Percentiles rank a stretch among this genome's conserved stretches.
Conservation (phyloP, 1,139 yeast species). For the Waltiozyma sp. region DNA sequence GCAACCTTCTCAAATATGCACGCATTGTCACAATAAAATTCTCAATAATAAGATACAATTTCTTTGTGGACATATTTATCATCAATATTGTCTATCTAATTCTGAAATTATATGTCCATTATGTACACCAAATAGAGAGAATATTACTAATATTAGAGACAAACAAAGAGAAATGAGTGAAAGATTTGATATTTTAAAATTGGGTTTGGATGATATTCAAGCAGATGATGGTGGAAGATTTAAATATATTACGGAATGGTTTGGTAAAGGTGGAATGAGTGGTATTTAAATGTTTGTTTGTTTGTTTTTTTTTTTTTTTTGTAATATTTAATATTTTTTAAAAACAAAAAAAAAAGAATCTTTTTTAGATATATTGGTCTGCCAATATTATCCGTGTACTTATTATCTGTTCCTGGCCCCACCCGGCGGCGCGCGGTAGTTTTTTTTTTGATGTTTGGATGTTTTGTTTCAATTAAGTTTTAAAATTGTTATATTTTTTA, state of each 20-base stretch:
- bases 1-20: constrained; percentile 34
- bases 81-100: constrained; percentile 65
- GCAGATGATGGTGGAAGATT: constrained; percentile 37
- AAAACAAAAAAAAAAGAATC: no score
- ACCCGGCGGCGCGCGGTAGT: neutral
- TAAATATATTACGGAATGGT: constrained; percentile 65
- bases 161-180: constrained; percentile 55
- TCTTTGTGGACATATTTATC: constrained; percentile 80
- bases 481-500: neutral
- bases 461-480: neutral
- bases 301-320: no score
- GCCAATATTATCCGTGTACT: neutral
- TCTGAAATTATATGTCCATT: constrained; percentile 54
- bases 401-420: no score
- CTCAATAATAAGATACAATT: constrained; percentile 81
- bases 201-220: constrained; percentile 37
- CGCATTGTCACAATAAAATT: constrained; percentile 55
- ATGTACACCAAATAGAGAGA: constrained; percentile 61
- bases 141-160: constrained; percentile 44
- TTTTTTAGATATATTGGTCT: no score
- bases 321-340: no score
- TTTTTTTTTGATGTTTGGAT: neutral
- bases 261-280: constrained; percentile 83
- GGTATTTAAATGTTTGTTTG: no score
- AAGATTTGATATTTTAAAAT: constrained; percentile 50